Conservation (phyloP, 768 basidiomycete species). For the Cystofilobasidium bisporidii region DNA sequence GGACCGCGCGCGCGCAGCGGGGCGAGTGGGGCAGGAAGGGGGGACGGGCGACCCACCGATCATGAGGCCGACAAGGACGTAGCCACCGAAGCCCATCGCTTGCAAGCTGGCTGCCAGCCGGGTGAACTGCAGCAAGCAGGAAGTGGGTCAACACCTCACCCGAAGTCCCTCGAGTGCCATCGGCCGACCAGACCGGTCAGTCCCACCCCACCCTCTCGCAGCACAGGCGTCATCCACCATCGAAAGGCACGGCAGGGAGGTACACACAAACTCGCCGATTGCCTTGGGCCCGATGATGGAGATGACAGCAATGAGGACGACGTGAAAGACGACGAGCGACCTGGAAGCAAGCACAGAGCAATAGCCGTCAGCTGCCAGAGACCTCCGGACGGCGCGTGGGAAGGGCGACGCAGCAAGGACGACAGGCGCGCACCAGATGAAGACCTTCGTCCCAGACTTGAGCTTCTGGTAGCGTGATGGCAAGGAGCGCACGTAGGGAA, state of each 20-base stretch:
- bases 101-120: slow-evolving; percentile 18
- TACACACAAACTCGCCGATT: slow-evolving; percentile 21
- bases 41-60: slow-evolving; percentile 10
- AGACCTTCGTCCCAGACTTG: slow-evolving; percentile 10
- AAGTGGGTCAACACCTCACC: too few relatives aligned
- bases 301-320: slow-evolving; percentile 17
- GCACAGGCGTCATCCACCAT: too few relatives aligned
- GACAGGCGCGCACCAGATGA: slow-evolving; percentile 15
- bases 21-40: neutral
- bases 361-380: neutral
- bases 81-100: slow-evolving; percentile 13
- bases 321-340: slow-evolving; percentile 25
- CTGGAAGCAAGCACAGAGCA: neutral
- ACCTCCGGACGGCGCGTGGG: neutral
- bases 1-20: neutral
- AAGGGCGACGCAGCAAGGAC: neutral
- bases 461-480: slow-evolving; percentile 15
- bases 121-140: slow-evolving; percentile 11
- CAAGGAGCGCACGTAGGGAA: slow-evolving; percentile 1
- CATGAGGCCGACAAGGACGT: slow-evolving; percentile 14
- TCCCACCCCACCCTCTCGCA: too few relatives aligned
- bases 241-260: too few relatives aligned
- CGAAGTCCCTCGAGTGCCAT: too few relatives aligned
- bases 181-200: too few relatives aligned
- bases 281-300: slow-evolving; percentile 9